These are phyloP conservation scores for Tetradesmus obliquus DNA, from an alignment of 139 green algal genomes.

Conservation along the genomic window DNA sequence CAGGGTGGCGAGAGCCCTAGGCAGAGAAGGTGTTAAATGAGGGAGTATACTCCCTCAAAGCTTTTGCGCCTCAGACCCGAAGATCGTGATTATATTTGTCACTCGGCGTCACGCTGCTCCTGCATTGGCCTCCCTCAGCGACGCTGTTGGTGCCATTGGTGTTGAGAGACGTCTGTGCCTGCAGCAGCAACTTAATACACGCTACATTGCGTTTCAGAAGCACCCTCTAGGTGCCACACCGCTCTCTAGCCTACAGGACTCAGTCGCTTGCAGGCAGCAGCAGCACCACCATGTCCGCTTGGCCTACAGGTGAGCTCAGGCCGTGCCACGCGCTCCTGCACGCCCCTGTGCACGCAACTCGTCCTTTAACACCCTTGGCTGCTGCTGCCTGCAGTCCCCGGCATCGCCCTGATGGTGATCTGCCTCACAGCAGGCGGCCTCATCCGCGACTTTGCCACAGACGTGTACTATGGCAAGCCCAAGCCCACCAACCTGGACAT, in stretches of 20 bases:
- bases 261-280: slow-evolving; percentile 13
- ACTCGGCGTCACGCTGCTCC: no score
- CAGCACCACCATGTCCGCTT: slow-evolving; percentile 1
- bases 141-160: not conserved
- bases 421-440: slow-evolving; percentile 48
- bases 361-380: not conserved
- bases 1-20: no score
- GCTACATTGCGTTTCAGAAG: not conserved
- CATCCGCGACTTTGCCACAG: slow-evolving; percentile 39
- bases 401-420: slow-evolving; percentile 40
- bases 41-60: no score
- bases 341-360: not conserved
- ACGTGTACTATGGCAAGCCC: slow-evolving; percentile 50
- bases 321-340: not conserved
- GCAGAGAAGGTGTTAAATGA: no score
- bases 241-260: not conserved
- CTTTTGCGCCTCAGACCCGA: no score
- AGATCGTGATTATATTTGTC: no score
- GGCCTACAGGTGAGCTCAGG: not conserved
- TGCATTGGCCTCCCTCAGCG: not conserved
- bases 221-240: not conserved
- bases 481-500: slow-evolving; percentile 43
- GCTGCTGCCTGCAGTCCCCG: slow-evolving; percentile 12
- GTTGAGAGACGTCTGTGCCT: not conserved
- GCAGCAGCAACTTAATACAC: not conserved